Evolutionary conservation across 169 alveolate species (phyloP).

Genomic region (Plasmodium cynomolgi): DNA sequence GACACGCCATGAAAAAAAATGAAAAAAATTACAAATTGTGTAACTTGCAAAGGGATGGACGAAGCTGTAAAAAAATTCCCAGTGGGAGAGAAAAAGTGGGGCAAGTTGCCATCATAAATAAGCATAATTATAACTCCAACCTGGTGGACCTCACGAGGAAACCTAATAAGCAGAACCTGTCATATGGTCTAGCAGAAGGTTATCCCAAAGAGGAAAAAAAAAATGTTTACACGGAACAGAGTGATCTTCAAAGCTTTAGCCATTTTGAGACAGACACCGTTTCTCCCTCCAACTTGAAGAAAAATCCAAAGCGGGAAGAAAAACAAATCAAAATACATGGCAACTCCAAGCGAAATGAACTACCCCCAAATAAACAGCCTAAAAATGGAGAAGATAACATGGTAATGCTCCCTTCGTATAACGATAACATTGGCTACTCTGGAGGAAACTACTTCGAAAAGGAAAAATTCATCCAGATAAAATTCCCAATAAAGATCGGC

Average conservation of each 20-base stretch:
- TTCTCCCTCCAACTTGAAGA: background rate
- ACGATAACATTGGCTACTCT: background rate
- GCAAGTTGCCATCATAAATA: background rate
- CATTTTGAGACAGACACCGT: background rate
- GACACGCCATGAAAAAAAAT: background rate
- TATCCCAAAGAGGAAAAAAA: background rate
- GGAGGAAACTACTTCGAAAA: slow-evolving; percentile 40
- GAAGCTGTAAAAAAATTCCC: background rate
- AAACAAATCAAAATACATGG: background rate
- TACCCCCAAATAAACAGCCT: background rate
- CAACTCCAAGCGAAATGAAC: background rate
- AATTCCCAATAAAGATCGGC: slow-evolving; percentile 18
- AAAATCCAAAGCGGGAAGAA: slow-evolving; percentile 2
- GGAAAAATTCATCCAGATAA: slow-evolving; percentile 30
- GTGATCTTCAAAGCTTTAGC: background rate
- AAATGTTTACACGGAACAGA: background rate
- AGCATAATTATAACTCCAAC: background rate
- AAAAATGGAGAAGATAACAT: background rate
- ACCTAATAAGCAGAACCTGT: background rate
- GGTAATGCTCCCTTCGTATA: background rate
- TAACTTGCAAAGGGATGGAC: background rate
- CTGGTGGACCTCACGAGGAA: background rate
- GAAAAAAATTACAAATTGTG: background rate
- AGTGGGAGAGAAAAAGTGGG: background rate
- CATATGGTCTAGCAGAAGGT: background rate